These are phyloP conservation scores for Sherardia arvensis DNA, from an alignment of 257 asterid genomes.

Conservation along the genomic window DNA sequence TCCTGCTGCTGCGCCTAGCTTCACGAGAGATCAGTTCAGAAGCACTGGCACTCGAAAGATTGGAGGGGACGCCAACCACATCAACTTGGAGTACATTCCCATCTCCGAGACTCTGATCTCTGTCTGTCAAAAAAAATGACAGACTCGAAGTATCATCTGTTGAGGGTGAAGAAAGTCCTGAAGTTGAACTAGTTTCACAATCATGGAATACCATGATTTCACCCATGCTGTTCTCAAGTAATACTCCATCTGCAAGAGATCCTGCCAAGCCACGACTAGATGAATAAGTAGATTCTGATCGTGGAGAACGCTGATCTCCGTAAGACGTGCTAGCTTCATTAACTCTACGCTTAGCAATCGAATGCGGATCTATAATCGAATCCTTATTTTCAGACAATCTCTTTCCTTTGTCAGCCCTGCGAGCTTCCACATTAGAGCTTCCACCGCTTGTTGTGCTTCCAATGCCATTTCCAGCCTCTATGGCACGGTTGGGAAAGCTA, in stretches of 20 bases:
- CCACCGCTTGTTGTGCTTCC: conserved; percentile 23
- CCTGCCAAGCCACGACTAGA: conserved; percentile 25
- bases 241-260: conserved; percentile 39
- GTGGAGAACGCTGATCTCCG: conserved; percentile 27
- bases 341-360: conserved; percentile 18
- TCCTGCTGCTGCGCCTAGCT: conserved; percentile 62
- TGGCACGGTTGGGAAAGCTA: conserved; percentile 21
- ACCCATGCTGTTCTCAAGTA: conserved; percentile 40
- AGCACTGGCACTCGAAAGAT: conserved; percentile 34
- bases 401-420: conserved; percentile 34
- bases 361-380: conserved; percentile 29
- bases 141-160: conserved; percentile 31
- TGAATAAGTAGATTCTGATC: conserved; percentile 20
- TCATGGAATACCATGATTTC: conserved; percentile 42
- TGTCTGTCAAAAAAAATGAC: conserved; percentile 48
- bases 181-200: conserved; percentile 41
- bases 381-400: conserved; percentile 47
- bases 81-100: conserved; percentile 47
- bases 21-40: conserved; percentile 47
- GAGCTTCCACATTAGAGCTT: conserved; percentile 27
- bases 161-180: conserved; percentile 44
- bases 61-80: conserved; percentile 42
- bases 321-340: conserved; percentile 49
- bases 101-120: conserved; percentile 44
- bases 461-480: conserved; percentile 36